phyloP scores from a whole-genome alignment of 306 rosid genomes.

The Quercus cerris region DNA sequence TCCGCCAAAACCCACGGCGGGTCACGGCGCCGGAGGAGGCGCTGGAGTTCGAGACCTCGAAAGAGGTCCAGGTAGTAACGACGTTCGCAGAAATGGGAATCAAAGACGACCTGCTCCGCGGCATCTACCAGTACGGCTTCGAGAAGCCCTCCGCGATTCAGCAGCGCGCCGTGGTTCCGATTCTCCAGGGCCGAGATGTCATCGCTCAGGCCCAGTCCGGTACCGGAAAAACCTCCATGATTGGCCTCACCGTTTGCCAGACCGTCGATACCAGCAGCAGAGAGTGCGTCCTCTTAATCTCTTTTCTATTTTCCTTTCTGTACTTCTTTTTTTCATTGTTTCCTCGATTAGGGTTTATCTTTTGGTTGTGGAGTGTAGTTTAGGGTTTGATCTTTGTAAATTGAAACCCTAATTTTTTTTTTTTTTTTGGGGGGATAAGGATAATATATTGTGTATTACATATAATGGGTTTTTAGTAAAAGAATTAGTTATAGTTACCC shows the following conservation, averaged over 20 bases:
- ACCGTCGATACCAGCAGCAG: constrained; percentile 68
- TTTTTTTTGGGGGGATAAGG: not conserved
- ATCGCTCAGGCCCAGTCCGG: constrained; percentile 99
- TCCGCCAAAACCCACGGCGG: constrained; percentile 69
- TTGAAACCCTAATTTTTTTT: not conserved
- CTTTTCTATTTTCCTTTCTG: not conserved
- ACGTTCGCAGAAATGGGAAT: constrained; percentile 95
- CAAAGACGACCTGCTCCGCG: constrained; percentile 83
- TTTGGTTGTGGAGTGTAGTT: not conserved
- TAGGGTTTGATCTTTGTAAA: not conserved
- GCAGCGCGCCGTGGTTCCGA: constrained; percentile 91
- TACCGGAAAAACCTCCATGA: constrained; percentile 97
- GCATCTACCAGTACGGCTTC: constrained; percentile 84
- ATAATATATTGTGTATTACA: not conserved
- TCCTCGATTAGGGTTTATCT: not conserved
- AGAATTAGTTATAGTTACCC: no score
- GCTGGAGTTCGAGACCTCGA: constrained; percentile 84
- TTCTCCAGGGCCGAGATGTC: constrained; percentile 91
- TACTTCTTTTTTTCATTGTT: not conserved
- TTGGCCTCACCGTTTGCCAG: constrained; percentile 93
- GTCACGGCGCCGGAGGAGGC: constrained; percentile 47
- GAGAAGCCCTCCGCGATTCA: constrained; percentile 99
- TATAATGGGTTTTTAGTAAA: not conserved
- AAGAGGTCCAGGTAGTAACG: constrained; percentile 70
- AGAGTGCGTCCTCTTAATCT: constrained; percentile 50